Evolutionary conservation across 1,139 yeast species (phyloP).

Genomic region (Saccharomyces hybrid): DNA sequence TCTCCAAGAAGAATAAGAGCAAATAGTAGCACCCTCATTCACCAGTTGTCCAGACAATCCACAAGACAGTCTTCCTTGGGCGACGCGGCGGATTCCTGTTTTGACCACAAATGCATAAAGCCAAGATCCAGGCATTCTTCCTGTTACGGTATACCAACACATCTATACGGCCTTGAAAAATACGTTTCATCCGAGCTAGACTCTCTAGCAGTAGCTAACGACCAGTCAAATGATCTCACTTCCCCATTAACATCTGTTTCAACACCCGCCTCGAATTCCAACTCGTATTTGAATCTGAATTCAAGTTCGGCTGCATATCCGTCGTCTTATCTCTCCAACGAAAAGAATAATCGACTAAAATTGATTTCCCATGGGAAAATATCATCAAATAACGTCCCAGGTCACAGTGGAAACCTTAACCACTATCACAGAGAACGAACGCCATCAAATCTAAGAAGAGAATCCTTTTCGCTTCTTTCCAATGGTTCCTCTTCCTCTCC

Average conservation of each 20-base stretch:
- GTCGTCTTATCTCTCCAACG: background rate
- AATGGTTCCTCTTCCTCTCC: background rate
- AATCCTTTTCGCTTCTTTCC: background rate
- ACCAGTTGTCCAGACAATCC: conserved; percentile 10
- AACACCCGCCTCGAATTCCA: background rate
- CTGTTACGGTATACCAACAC: conserved; percentile 27
- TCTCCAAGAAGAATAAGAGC: conserved; percentile 10
- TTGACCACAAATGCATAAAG: background rate
- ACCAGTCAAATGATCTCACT: conserved; percentile 1
- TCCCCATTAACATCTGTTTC: conserved; percentile 2
- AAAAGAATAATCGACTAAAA: background rate
- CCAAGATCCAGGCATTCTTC: conserved; percentile 10
- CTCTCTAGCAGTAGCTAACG: conserved; percentile 13
- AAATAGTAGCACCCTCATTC: conserved; percentile 14
- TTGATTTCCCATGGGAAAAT: background rate
- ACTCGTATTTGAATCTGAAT: background rate
- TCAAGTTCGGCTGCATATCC: background rate
- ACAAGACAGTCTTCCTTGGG: background rate
- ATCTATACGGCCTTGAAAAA: conserved; percentile 26
- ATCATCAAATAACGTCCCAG: background rate
- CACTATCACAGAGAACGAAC: background rate
- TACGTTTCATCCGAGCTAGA: conserved; percentile 26
- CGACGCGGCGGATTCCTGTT: background rate
- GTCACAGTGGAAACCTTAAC: background rate
- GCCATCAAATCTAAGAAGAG: background rate